A percentile compares a stretch with the other conserved stretches of the same genome.
These are phyloP conservation scores for Cytospora paraplurivora DNA, from an alignment of 2,329 filamentous ascomycete genomes.

Conservation along the genomic window DNA sequence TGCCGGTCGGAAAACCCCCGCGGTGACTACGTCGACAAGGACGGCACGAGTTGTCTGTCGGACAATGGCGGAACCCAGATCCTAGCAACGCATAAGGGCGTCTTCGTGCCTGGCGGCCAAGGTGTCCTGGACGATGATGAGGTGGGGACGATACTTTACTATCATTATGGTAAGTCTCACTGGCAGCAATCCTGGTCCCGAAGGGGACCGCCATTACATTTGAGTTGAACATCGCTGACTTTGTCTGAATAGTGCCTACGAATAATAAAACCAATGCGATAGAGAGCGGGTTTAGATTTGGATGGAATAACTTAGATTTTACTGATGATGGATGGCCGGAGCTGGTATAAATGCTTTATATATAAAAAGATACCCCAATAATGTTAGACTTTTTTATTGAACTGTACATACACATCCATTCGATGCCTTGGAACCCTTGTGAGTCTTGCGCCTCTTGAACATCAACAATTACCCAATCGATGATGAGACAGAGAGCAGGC, in stretches of 20 bases:
- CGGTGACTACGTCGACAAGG: conserved; percentile 58
- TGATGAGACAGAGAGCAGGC: too few species aligned
- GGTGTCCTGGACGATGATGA: conserved; percentile 55
- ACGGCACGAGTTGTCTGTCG: conserved; percentile 52
- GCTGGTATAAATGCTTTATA: conserved; percentile 20
- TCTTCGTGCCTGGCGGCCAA: conserved; percentile 66
- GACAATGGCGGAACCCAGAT: conserved; percentile 60
- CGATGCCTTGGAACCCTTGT: too few species aligned
- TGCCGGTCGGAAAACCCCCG: conserved; percentile 57
- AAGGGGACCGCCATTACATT: neutral
- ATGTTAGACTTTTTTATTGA: neutral
- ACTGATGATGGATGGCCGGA: conserved; percentile 31
- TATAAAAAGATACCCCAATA: conserved; percentile 1
- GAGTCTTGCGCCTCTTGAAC: too few species aligned
- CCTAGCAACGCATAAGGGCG: conserved; percentile 55
- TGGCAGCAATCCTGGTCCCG: neutral
- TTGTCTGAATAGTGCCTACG: conserved; percentile 34
- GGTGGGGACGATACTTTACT: conserved; percentile 59
- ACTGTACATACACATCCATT: too few species aligned
- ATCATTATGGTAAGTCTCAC: conserved; percentile 51
- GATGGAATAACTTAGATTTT: conserved; percentile 45
- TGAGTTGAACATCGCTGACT: conserved; percentile 23
- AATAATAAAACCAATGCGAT: conserved; percentile 55
- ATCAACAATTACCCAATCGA: too few species aligned
- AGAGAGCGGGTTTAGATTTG: conserved; percentile 48